These are phyloP conservation scores for Leccinellum rugosiceps DNA, from an alignment of 768 basidiomycete species.

Conservation along the genomic window DNA sequence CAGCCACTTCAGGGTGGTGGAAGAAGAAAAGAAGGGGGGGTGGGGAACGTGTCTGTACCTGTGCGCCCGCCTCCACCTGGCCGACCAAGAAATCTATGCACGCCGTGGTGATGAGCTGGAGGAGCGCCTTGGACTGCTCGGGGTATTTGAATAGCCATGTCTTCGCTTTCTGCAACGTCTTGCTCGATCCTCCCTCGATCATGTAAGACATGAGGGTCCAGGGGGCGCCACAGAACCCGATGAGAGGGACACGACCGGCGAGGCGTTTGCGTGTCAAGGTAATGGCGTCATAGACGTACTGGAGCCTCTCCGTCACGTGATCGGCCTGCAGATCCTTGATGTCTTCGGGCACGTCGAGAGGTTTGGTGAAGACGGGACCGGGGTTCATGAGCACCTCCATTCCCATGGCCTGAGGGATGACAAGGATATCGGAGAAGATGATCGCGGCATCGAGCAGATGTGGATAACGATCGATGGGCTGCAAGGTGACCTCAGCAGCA, in stretches of 20 bases:
- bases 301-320: slow-evolving; percentile 79
- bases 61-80: slow-evolving; percentile 93
- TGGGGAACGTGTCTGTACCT: slow-evolving; percentile 50
- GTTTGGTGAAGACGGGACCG: slow-evolving; percentile 84
- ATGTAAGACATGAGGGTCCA: slow-evolving; percentile 99
- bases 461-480: slow-evolving; percentile 86
- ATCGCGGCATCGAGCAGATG: slow-evolving; percentile 92
- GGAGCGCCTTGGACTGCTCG: slow-evolving; percentile 72
- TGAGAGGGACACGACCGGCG: slow-evolving; percentile 87
- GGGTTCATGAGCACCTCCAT: slow-evolving; percentile 95
- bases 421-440: slow-evolving; percentile 98
- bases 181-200: slow-evolving; percentile 94
- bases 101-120: slow-evolving; percentile 80
- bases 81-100: slow-evolving; percentile 89
- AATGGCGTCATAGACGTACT: slow-evolving; percentile 92
- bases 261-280: slow-evolving; percentile 77
- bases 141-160: slow-evolving; percentile 93
- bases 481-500: slow-evolving; percentile 86
- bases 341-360: slow-evolving; percentile 76
- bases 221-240: slow-evolving; percentile 96
- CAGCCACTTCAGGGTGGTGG: not conserved
- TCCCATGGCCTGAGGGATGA: slow-evolving; percentile 96
- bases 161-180: slow-evolving; percentile 88
- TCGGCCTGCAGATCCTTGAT: slow-evolving; percentile 61
- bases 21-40: not conserved